These are phyloP conservation scores for Trifolium dubium DNA, from an alignment of 306 rosid species.

Conservation along the genomic window DNA sequence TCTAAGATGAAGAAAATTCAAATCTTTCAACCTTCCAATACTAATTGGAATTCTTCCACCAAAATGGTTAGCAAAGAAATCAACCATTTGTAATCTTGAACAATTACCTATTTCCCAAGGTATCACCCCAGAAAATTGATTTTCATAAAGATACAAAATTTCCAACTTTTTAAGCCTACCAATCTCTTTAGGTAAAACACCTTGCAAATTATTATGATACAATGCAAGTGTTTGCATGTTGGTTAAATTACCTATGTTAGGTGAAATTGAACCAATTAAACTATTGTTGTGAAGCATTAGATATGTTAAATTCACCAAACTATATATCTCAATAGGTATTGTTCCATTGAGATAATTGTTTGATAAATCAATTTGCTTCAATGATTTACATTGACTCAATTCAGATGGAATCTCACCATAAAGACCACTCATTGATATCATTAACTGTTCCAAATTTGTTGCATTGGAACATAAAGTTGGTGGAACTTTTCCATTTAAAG, in stretches of 20 bases:
- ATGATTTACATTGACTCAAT: conserved; percentile 60
- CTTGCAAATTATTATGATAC: conserved; percentile 71
- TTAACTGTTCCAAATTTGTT: conserved; percentile 61
- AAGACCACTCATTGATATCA: conserved; percentile 48
- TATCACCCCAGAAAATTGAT: conserved; percentile 68
- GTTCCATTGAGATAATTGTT: conserved; percentile 69
- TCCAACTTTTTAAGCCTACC: conserved; percentile 75
- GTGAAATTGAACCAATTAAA: conserved; percentile 78
- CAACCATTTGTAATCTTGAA: conserved; percentile 70
- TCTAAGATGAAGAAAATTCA: conserved; percentile 75
- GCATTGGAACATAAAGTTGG: conserved; percentile 67
- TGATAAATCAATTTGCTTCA: conserved; percentile 73
- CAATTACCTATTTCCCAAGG: conserved; percentile 89
- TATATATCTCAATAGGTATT: conserved; percentile 69
- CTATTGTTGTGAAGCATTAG: conserved; percentile 75
- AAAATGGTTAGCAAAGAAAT: conserved; percentile 72
- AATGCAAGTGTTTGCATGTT: conserved; percentile 55
- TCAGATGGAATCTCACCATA: conserved; percentile 74
- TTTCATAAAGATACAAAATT: conserved; percentile 68
- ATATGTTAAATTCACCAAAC: conserved; percentile 52
- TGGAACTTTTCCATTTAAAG: conserved; percentile 65
- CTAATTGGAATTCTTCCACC: conserved; percentile 72
- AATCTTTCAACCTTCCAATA: conserved; percentile 73
- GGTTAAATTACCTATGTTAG: conserved; percentile 67
- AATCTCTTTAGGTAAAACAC: conserved; percentile 72